Evolutionary conservation across 805 yeast genomes (phyloP).

Genomic region (Kazachstania bromeliacearum): DNA sequence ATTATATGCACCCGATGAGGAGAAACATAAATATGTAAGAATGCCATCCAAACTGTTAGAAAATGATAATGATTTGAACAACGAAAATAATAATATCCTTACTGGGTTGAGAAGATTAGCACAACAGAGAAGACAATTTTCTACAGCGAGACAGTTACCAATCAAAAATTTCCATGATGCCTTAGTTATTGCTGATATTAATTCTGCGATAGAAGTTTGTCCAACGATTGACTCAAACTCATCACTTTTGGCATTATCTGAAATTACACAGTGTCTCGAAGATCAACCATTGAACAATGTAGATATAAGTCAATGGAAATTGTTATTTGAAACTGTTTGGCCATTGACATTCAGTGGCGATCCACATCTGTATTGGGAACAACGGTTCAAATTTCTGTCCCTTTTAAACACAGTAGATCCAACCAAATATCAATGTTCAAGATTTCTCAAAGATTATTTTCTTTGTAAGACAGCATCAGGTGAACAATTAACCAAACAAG

Average conservation of each 20-base stretch:
- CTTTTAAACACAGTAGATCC: slow-evolving; percentile 12
- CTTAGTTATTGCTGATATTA: not conserved
- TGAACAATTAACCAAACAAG: slow-evolving; percentile 9
- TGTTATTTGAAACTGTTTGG: slow-evolving; percentile 18
- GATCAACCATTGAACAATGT: too few species aligned
- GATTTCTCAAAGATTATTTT: slow-evolving; percentile 15
- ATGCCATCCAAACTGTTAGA: not conserved
- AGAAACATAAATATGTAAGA: slow-evolving; percentile 19
- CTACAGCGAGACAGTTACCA: slow-evolving; percentile 9
- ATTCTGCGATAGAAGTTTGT: too few species aligned
- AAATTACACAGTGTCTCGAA: too few species aligned
- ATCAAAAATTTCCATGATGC: not conserved
- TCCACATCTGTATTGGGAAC: slow-evolving; percentile 14
- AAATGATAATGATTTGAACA: not conserved
- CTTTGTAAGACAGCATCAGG: slow-evolving; percentile 15
- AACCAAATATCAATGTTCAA: slow-evolving; percentile 4
- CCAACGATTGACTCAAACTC: too few species aligned
- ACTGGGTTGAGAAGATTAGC: slow-evolving; percentile 23
- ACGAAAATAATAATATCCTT: slow-evolving; percentile 20
- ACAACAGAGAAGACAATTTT: slow-evolving; percentile 21
- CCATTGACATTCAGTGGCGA: slow-evolving; percentile 12
- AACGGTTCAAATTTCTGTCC: slow-evolving; percentile 13
- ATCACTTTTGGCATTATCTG: too few species aligned
- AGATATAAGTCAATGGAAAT: slow-evolving; percentile 9
- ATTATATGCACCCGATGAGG: slow-evolving; percentile 46